These are phyloP conservation scores for Aspergillus sp. DNA, from an alignment of 2,329 filamentous ascomycete species.

Conservation along the genomic window DNA sequence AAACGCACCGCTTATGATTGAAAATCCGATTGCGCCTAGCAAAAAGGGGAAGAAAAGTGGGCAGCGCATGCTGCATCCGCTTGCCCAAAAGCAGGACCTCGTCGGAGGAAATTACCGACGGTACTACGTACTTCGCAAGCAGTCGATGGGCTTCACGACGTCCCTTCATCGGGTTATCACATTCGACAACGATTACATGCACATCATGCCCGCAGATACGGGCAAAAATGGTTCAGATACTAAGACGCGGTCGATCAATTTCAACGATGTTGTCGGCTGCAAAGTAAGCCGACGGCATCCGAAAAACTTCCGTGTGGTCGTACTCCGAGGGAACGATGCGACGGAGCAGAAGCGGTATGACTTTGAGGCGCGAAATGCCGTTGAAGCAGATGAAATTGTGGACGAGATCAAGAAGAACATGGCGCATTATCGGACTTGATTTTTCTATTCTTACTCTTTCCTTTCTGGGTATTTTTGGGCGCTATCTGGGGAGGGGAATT, in stretches of 20 bases:
- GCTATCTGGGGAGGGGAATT: not conserved
- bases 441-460: slow-evolving; percentile 9
- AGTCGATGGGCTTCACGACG: slow-evolving; percentile 67
- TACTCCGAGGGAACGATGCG: slow-evolving; percentile 64
- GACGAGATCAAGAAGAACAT: slow-evolving; percentile 66
- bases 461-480: slow-evolving; percentile 4
- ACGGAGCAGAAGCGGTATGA: slow-evolving; percentile 69
- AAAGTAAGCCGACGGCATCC: slow-evolving; percentile 69
- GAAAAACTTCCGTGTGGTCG: slow-evolving; percentile 65
- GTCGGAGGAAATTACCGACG: slow-evolving; percentile 61
- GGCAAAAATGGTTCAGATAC: slow-evolving; percentile 59
- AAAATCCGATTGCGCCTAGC: slow-evolving; percentile 36
- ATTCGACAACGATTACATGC: slow-evolving; percentile 69
- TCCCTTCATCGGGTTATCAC: slow-evolving; percentile 64
- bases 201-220: slow-evolving; percentile 63
- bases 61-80: slow-evolving; percentile 49
- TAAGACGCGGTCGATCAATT: slow-evolving; percentile 66
- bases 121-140: slow-evolving; percentile 67
- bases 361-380: slow-evolving; percentile 63
- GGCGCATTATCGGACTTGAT: slow-evolving; percentile 47
- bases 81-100: slow-evolving; percentile 53
- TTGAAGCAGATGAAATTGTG: slow-evolving; percentile 66
- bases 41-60: slow-evolving; percentile 51
- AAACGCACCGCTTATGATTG: slow-evolving; percentile 66
- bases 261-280: slow-evolving; percentile 66